Percentiles rank a stretch among this genome's conserved stretches.
These are phyloP conservation scores for Furcasterigmium furcatum DNA, from an alignment of 2,329 filamentous ascomycete genomes.

Conservation along the genomic window DNA sequence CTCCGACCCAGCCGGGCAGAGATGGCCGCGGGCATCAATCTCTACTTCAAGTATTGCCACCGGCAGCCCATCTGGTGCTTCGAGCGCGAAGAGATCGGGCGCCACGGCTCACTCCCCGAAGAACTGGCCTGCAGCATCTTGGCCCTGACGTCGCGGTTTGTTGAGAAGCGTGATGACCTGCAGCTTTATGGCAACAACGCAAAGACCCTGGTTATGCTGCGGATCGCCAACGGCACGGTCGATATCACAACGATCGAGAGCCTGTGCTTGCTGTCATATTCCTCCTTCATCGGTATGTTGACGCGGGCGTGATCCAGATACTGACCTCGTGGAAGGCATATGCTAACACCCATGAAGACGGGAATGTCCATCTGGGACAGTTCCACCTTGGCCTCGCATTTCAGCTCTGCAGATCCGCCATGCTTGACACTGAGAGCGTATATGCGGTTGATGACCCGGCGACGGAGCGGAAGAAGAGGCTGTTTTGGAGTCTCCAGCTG, in stretches of 20 bases:
- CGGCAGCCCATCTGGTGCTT: slow-evolving; percentile 42
- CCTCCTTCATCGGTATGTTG: slow-evolving; percentile 41
- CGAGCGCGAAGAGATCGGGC: slow-evolving; percentile 34
- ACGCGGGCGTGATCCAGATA: no score
- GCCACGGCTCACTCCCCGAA: slow-evolving; percentile 28
- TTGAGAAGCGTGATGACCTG: slow-evolving; percentile 25
- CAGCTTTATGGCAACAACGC: slow-evolving; percentile 33
- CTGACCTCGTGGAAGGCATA: background rate
- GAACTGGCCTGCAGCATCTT: slow-evolving; percentile 38
- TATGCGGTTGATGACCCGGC: slow-evolving; percentile 30
- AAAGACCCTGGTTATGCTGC: slow-evolving; percentile 41
- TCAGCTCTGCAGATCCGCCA: slow-evolving; percentile 47
- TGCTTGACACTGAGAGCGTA: slow-evolving; percentile 38
- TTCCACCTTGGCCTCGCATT: slow-evolving; percentile 47
- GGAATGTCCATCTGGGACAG: slow-evolving; percentile 43
- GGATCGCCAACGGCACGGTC: slow-evolving; percentile 47
- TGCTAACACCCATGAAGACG: slow-evolving; percentile 36
- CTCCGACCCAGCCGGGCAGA: slow-evolving; percentile 25
- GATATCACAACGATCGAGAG: slow-evolving; percentile 47
- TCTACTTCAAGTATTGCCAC: slow-evolving; percentile 41
- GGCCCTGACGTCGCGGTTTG: slow-evolving; percentile 34
- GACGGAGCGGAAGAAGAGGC: slow-evolving; percentile 41
- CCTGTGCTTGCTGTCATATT: slow-evolving; percentile 45
- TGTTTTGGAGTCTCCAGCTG: slow-evolving; percentile 49
- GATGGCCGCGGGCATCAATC: slow-evolving; percentile 26